phyloP scores from a whole-genome alignment of 2,329 filamentous ascomycete genomes.

The Fusarium haematococcum region DNA sequence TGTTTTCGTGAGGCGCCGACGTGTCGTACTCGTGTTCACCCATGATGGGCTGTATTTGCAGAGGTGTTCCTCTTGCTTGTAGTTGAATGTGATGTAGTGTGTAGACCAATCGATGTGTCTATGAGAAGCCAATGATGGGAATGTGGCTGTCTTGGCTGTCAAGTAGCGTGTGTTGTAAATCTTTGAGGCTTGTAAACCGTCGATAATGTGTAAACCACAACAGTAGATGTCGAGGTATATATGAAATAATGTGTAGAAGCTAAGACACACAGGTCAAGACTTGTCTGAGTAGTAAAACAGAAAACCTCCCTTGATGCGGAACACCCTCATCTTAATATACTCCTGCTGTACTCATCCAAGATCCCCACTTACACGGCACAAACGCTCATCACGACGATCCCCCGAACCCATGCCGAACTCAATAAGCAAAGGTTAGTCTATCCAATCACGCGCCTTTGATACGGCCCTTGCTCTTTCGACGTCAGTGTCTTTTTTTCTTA shows the following conservation, averaged over 20 bases:
- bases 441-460: constrained; percentile 16
- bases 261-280: constrained; percentile 11
- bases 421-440: neutral
- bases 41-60: constrained; percentile 19
- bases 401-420: constrained; percentile 30
- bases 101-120: neutral
- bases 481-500: neutral
- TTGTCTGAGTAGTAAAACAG: neutral
- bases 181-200: neutral
- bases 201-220: constrained; percentile 1
- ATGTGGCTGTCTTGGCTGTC: neutral
- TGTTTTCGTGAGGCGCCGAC: constrained; percentile 60
- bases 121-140: neutral
- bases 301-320: neutral
- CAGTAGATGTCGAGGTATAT: neutral
- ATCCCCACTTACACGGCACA: constrained; percentile 31
- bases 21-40: constrained; percentile 47
- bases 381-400: constrained; percentile 20
- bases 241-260: neutral
- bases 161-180: neutral
- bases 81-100: neutral
- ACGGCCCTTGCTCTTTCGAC: neutral
- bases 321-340: constrained; percentile 28
- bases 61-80: neutral
- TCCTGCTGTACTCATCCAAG: neutral